phyloP scores from a whole-genome alignment of 345 rosid species.

The Pugionium dolabratum region DNA sequence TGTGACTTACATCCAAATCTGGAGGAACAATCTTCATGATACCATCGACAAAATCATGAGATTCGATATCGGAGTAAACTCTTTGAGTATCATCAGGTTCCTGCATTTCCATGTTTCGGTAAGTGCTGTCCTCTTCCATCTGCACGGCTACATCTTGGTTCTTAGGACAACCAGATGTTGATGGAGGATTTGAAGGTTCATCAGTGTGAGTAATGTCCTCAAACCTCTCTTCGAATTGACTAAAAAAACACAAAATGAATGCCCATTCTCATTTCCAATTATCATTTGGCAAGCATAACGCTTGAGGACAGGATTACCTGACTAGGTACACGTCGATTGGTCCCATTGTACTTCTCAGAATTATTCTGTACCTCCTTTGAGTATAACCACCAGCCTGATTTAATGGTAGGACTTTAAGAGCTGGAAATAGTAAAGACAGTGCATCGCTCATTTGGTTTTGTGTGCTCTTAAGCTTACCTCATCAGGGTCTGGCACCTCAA shows the following conservation, averaged over 20 bases:
- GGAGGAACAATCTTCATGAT: slow-evolving; percentile 94
- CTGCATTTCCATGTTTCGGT: slow-evolving; percentile 54
- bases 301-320: slow-evolving; percentile 52
- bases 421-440: neutral
- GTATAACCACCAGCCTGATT: slow-evolving; percentile 82
- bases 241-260: slow-evolving; percentile 24
- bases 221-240: slow-evolving; percentile 91
- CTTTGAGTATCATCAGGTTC: slow-evolving; percentile 55
- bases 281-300: slow-evolving; percentile 17
- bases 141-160: slow-evolving; percentile 41
- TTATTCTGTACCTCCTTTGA: slow-evolving; percentile 90
- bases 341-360: slow-evolving; percentile 96
- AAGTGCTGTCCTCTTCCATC: slow-evolving; percentile 55
- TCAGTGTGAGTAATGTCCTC: slow-evolving; percentile 73
- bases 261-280: slow-evolving; percentile 21
- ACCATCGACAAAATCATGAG: slow-evolving; percentile 83
- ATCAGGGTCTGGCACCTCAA: slow-evolving; percentile 99
- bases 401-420: slow-evolving; percentile 25
- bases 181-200: slow-evolving; percentile 55
- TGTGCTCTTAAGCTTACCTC: slow-evolving; percentile 61
- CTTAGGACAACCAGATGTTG: slow-evolving; percentile 56
- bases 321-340: slow-evolving; percentile 96
- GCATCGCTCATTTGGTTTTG: neutral
- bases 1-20: slow-evolving; percentile 76
- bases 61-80: slow-evolving; percentile 54